Evolutionary conservation across 192 early-diverging fungal species (phyloP), one percentile per base, ranked within the genome.

Genomic region (Coemansia umbellata): DNA sequence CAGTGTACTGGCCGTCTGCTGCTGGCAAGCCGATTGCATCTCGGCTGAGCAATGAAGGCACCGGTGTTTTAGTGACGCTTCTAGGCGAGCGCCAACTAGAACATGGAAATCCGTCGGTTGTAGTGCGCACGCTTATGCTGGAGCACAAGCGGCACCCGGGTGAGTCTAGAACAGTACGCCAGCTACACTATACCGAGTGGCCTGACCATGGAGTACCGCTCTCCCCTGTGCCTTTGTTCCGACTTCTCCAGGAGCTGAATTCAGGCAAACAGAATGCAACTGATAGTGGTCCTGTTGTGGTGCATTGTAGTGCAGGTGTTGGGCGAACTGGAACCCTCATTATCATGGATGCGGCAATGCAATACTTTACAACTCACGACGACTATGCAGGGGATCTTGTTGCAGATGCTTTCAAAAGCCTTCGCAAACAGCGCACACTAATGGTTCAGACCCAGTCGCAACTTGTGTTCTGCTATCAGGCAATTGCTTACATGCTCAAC

Each of bases 371-470:
- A 0, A 33, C 47, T 14, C 31, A 55, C 17, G 15, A 37, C 9
- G 75, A 78, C 33, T 78, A 78, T 37, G 26, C 36, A 5, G 66
- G 82, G 32, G 87, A 93, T 58, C 41, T 87, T 27, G 75, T 92
- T 10, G 74, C 70, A 11, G 74, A 84, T 24, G 64, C 72, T 4
- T 78, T 89, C 27, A 67, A 53, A 30, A 60, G 66, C 1, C 74
- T 93, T 52, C 73, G 91, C 41, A 69, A 66, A 42, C 92, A 94
- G 55, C 81, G 92, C 41, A 73, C 90, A 8, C 62, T 76, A 13
- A 90, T 91, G 85, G 91, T 94, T 3, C 92, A 94, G 73, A 86
- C 85, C 5, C 48, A 85, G 5, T 48, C 70, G 18, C 92, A 94
- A 76, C 92, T 78, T 63, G 65, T 78, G 26, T 85, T 91, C 58